phyloP scores from a whole-genome alignment of 257 asterid genomes.

The Salvia hispanica region DNA sequence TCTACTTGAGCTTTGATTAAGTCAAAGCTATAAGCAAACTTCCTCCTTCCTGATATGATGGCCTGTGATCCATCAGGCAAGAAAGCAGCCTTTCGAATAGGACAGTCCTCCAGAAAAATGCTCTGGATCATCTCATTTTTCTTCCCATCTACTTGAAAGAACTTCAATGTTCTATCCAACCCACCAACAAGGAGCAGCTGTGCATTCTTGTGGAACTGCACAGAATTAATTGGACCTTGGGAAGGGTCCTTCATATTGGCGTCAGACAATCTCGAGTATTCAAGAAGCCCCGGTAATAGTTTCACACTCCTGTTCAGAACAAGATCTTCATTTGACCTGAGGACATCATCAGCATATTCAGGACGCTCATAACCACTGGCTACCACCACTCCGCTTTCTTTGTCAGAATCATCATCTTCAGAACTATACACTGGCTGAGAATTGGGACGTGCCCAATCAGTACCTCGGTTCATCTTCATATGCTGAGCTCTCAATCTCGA shows the following conservation, averaged over 20 bases:
- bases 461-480: slow-evolving; percentile 78
- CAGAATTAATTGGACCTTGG: slow-evolving; percentile 66
- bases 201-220: slow-evolving; percentile 84
- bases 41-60: slow-evolving; percentile 81
- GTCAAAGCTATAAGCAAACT: slow-evolving; percentile 81
- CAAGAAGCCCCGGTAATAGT: slow-evolving; percentile 74
- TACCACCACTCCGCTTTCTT: slow-evolving; percentile 44
- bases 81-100: slow-evolving; percentile 79
- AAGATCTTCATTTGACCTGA: slow-evolving; percentile 67
- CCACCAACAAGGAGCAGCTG: slow-evolving; percentile 94
- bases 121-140: slow-evolving; percentile 75
- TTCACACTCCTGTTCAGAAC: slow-evolving; percentile 56
- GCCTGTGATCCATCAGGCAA: slow-evolving; percentile 89
- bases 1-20: slow-evolving; percentile 71
- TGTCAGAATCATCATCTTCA: slow-evolving; percentile 66
- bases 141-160: slow-evolving; percentile 90
- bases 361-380: slow-evolving; percentile 42
- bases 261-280: slow-evolving; percentile 74
- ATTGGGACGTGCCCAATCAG: slow-evolving; percentile 80
- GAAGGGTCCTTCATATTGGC: slow-evolving; percentile 73
- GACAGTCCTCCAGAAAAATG: slow-evolving; percentile 82
- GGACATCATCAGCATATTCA: slow-evolving; percentile 51
- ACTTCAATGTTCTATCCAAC: slow-evolving; percentile 64
- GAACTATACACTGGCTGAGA: slow-evolving; percentile 44
- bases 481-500: slow-evolving; percentile 91